phyloP scores from a whole-genome alignment of 352 stramenopile genomes.

The Phytopythium cucurbitacearum region DNA sequence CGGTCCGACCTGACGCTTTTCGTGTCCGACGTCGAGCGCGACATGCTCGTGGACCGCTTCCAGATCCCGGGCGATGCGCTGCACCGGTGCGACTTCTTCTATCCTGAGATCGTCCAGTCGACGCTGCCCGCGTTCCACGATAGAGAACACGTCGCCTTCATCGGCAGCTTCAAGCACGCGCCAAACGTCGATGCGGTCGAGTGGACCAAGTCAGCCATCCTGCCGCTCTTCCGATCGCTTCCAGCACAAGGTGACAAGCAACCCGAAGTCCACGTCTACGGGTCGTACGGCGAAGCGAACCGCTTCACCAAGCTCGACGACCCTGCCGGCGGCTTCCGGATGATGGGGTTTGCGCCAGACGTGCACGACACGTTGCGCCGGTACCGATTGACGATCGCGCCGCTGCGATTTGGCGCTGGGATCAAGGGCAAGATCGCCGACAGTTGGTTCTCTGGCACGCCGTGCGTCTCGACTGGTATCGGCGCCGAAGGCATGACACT shows the following conservation, averaged over 20 bases:
- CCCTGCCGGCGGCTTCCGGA: constrained; percentile 34
- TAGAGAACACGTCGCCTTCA: constrained; percentile 78
- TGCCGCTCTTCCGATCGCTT: constrained; percentile 60
- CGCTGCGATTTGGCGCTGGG: constrained; percentile 90
- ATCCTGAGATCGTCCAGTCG: constrained; percentile 23
- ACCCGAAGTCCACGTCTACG: constrained; percentile 84
- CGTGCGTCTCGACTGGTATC: constrained; percentile 87
- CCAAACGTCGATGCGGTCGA: constrained; percentile 90
- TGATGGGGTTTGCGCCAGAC: constrained; percentile 81
- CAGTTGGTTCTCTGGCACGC: constrained; percentile 88
- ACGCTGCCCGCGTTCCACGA: constrained; percentile 16
- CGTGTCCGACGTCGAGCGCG: constrained; percentile 61
- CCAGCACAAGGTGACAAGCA: neutral
- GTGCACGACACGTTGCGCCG: constrained; percentile 62
- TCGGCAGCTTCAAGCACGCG: constrained; percentile 90
- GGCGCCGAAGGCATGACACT: constrained; percentile 84
- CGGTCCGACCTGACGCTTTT: constrained; percentile 73
- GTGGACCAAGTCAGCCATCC: constrained; percentile 63
- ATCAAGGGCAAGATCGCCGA: constrained; percentile 96
- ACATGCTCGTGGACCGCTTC: constrained; percentile 56
- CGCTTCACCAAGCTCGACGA: constrained; percentile 53
- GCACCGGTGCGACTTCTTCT: constrained; percentile 71
- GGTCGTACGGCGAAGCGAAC: constrained; percentile 59
- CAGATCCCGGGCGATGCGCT: constrained; percentile 42
- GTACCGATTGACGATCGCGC: constrained; percentile 83